Percentiles rank a stretch among this genome's conserved stretches.
Evolutionary conservation across 2,329 filamentous ascomycete species (phyloP).

Genomic region (Colletotrichum spaethianum): DNA sequence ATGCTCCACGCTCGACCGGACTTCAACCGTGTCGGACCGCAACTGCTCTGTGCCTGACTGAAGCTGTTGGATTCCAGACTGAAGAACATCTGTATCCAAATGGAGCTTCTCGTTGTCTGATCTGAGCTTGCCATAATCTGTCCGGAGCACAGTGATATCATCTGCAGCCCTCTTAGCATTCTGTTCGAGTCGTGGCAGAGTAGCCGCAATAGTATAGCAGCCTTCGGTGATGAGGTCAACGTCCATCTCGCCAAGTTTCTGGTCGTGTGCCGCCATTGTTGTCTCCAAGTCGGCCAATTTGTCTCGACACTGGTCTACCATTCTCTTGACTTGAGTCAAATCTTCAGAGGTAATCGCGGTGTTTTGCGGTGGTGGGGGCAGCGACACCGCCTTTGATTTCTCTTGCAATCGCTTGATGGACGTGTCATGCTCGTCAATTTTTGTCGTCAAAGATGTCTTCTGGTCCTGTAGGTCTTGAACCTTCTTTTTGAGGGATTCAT

Average conservation of each 20-base stretch:
- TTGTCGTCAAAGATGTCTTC: neutral
- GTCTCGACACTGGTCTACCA: neutral
- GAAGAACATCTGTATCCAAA: neutral
- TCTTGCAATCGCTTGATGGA: constrained; percentile 13
- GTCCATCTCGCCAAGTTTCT: constrained; percentile 34
- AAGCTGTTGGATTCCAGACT: constrained; percentile 4
- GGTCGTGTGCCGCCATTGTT: constrained; percentile 15
- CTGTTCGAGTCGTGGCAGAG: constrained; percentile 28
- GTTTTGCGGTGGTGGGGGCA: neutral
- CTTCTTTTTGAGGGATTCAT: constrained; percentile 24
- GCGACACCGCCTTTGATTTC: neutral
- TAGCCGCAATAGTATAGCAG: constrained; percentile 11
- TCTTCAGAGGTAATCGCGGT: neutral
- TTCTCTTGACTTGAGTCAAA: neutral
- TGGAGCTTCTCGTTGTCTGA: constrained; percentile 5
- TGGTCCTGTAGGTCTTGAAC: constrained; percentile 12
- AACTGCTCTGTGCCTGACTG: neutral
- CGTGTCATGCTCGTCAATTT: constrained; percentile 9
- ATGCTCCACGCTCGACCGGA: neutral
- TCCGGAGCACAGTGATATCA: neutral
- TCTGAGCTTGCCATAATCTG: neutral
- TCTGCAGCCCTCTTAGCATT: constrained; percentile 1
- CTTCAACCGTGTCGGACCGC: neutral
- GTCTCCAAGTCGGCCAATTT: neutral
- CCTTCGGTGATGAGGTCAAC: constrained; percentile 23